phyloP scores from a whole-genome alignment of 139 green algal species.

The Chlorella sp. region DNA sequence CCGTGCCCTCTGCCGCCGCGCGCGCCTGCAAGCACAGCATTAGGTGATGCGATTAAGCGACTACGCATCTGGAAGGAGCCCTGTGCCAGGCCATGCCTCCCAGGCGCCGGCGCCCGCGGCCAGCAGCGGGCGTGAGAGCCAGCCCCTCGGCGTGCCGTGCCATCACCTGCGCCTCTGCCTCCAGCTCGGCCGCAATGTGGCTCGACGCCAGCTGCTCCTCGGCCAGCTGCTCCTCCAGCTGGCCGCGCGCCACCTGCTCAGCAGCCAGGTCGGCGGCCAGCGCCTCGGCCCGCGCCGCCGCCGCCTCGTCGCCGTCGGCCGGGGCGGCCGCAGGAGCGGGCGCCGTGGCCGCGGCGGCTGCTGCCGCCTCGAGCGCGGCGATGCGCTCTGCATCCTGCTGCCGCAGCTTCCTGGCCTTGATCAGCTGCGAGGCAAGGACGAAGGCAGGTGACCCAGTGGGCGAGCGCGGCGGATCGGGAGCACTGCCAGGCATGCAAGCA shows the following conservation, averaged over 20 bases:
- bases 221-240: neutral
- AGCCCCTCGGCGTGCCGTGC: too few species aligned
- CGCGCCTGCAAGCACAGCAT: too few species aligned
- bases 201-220: neutral
- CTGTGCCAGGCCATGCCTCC: too few species aligned
- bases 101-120: too few species aligned
- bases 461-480: too few species aligned
- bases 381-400: conserved; percentile 10
- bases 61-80: too few species aligned
- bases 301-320: neutral
- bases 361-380: neutral
- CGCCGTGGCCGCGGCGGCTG: neutral
- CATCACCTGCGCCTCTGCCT: too few species aligned
- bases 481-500: too few species aligned
- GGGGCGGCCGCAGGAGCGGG: neutral
- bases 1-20: too few species aligned
- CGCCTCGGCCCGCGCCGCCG: neutral
- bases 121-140: too few species aligned
- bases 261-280: neutral
- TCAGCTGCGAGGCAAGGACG: neutral
- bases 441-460: too few species aligned
- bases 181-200: conserved; percentile 11
- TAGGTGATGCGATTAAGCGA: too few species aligned
- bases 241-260: neutral
- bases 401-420: conserved; percentile 37